A percentile compares a stretch with the other conserved stretches of the same genome.
These are phyloP conservation scores for Firmiana major DNA, from an alignment of 345 rosid genomes.

Conservation along the genomic window DNA sequence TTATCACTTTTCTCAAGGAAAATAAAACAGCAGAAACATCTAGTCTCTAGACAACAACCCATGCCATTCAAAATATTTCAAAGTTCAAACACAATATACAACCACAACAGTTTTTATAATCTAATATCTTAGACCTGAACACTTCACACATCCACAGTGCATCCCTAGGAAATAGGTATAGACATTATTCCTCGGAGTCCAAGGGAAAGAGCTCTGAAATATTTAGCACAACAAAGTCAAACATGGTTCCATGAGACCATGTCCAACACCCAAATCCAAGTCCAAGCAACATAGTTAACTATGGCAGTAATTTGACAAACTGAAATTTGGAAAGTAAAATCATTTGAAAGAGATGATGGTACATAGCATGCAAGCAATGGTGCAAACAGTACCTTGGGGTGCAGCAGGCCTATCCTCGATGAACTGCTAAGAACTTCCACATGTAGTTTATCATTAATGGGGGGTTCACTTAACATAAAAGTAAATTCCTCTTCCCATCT, in stretches of 20 bases:
- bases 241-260: background rate
- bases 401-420: conserved; percentile 75
- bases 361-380: background rate
- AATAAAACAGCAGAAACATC: background rate
- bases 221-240: background rate
- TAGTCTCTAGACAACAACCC: background rate
- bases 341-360: background rate
- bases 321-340: background rate
- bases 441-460: conserved; percentile 61
- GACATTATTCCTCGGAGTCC: background rate
- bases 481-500: conserved; percentile 90
- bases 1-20: background rate
- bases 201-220: background rate
- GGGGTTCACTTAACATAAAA: conserved; percentile 76
- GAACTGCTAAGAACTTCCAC: conserved; percentile 81
- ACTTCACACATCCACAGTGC: background rate
- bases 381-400: conserved; percentile 63
- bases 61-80: background rate
- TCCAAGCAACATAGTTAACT: background rate
- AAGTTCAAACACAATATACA: background rate
- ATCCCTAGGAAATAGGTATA: rapidly evolving
- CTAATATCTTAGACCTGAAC: background rate
- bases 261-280: background rate
- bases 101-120: background rate
- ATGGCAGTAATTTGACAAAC: background rate